A percentile compares a stretch with the other conserved stretches of the same genome.
These are phyloP conservation scores for Chrysosphaeria jannelii DNA, from an alignment of 2,329 filamentous ascomycete species.

Conservation along the genomic window DNA sequence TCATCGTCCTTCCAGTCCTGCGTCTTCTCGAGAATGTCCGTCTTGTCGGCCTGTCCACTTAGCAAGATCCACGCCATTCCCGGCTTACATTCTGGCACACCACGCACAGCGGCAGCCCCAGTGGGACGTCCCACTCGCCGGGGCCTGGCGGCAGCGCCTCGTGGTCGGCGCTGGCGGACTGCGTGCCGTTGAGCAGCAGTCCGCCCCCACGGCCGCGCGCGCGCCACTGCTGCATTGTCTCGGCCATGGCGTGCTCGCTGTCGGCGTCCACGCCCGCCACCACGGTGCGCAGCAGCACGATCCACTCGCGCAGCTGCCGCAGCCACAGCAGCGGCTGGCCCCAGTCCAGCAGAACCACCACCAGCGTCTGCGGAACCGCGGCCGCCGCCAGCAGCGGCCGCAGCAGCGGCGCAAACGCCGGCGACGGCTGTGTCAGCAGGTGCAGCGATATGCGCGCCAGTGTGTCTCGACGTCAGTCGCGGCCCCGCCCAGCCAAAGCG, in stretches of 20 bases:
- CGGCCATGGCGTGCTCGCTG: conserved; percentile 59
- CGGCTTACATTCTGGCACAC: conserved; percentile 76
- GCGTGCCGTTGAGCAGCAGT: conserved; percentile 29
- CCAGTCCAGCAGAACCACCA: conserved; percentile 90
- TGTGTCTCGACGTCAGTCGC: conserved; percentile 28
- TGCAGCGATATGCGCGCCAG: conserved; percentile 73
- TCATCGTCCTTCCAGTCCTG: conserved; percentile 86
- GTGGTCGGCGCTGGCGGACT: conserved; percentile 17
- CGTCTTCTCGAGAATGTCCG: conserved; percentile 69
- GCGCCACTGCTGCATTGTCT: conserved; percentile 53
- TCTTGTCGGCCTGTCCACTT: conserved; percentile 39
- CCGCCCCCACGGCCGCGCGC: conserved; percentile 39
- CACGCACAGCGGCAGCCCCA: conserved; percentile 67
- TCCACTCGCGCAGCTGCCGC: conserved; percentile 66
- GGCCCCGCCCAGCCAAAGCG: not conserved
- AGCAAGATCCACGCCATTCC: not conserved
- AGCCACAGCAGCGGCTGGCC: conserved; percentile 81
- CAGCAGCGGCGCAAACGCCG: conserved; percentile 54
- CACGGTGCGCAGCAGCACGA: conserved; percentile 51
- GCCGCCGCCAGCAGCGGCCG: conserved; percentile 59
- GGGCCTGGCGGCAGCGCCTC: conserved; percentile 53
- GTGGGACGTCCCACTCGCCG: conserved; percentile 75
- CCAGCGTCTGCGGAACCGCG: conserved; percentile 57
- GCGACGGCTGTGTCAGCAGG: conserved; percentile 59
- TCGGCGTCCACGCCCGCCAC: conserved; percentile 43